Base-by-base conservation (phyloP, 371 early-diverging fungal genomes). In the Zopfochytrium polystomum region DNA sequence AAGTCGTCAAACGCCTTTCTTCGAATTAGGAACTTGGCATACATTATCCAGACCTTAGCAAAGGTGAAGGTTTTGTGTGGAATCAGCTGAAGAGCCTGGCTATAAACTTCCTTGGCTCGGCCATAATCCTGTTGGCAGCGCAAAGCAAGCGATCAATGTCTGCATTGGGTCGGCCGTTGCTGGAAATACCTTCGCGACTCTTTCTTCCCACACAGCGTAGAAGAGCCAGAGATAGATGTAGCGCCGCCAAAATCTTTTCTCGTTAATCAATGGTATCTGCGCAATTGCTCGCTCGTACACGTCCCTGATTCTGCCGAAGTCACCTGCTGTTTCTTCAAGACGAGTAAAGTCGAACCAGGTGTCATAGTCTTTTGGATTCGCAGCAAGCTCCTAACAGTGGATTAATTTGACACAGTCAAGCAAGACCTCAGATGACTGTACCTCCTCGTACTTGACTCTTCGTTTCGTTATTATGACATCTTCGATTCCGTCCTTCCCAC, bases 221-320 rank as follows among this genome's bases (percentile, higher is more conserved):
- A 90, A 88, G 34, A 98, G 86, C 99, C 99, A 98, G n/a, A 98
- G 65, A 72, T 95, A 98, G 25, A 97, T 91, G 67, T 97, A 98
- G 22, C 96, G 81, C 64, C 95, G 73, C 99, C 99, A 98, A 38
- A 87, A 87, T 51, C 90, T 78, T 76, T 98, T 98, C 58, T 95
- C 96, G 6, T 47, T 48, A 1, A 74, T 85, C 3, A 86, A 86
- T 1, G 97, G 98, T 2, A 88, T 77, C 61, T 92, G 87, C 1
- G 92, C 90, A 66, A 97, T 91, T 3, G 97, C 95, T 1, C 95
- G 86, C 77, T 96, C 95, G 62, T 95, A 98, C 0, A 95, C 84
- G 48, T 96, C 93, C n/a, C 96, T 81, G 13, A 90, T 85, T 32
- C 87, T 84, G 0, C 80, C 85, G 4, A 77, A 66, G 44, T 90